phyloP scores from a whole-genome alignment of 371 early-diverging fungal genomes.

The Mucor saturninus region DNA sequence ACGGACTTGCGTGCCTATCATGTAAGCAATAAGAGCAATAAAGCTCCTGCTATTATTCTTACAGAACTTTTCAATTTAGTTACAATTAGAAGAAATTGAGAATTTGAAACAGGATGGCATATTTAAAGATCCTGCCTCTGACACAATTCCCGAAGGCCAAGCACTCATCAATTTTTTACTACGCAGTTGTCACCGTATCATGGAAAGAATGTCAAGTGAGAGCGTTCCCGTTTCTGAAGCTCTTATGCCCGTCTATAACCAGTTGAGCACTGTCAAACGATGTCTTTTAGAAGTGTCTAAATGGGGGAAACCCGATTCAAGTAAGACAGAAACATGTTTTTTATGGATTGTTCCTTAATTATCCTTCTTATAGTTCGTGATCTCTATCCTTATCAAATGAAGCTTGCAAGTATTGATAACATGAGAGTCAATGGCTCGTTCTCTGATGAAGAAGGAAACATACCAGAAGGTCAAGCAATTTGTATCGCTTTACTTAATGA shows the following conservation, averaged over 20 bases:
- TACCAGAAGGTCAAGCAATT: conserved; percentile 87
- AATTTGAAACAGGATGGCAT: conserved; percentile 69
- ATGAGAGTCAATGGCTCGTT: conserved; percentile 88
- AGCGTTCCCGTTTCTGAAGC: conserved; percentile 89
- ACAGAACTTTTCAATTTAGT: conserved; percentile 17
- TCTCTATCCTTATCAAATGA: conserved; percentile 88
- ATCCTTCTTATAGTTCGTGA: conserved; percentile 61
- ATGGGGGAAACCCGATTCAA: conserved; percentile 80
- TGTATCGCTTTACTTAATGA: conserved; percentile 84
- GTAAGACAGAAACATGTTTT: conserved; percentile 28
- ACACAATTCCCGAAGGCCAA: conserved; percentile 71
- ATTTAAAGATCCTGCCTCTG: conserved; percentile 70
- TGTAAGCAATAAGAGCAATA: conserved; percentile 25
- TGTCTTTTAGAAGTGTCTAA: conserved; percentile 83
- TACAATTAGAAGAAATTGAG: conserved; percentile 78
- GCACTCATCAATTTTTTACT: conserved; percentile 81
- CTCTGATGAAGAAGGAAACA: conserved; percentile 78
- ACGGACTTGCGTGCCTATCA: conserved; percentile 85
- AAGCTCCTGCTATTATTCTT: neutral
- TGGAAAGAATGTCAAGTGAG: conserved; percentile 80
- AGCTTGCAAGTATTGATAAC: conserved; percentile 81
- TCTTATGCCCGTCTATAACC: conserved; percentile 84
- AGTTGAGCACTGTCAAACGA: conserved; percentile 81
- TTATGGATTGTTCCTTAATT: neutral
- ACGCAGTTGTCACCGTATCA: conserved; percentile 86